Evolutionary conservation across 371 early-diverging fungal species (phyloP), one percentile per base, ranked within the genome.

Genomic region (Homolaphlyctis polyrhiza): DNA sequence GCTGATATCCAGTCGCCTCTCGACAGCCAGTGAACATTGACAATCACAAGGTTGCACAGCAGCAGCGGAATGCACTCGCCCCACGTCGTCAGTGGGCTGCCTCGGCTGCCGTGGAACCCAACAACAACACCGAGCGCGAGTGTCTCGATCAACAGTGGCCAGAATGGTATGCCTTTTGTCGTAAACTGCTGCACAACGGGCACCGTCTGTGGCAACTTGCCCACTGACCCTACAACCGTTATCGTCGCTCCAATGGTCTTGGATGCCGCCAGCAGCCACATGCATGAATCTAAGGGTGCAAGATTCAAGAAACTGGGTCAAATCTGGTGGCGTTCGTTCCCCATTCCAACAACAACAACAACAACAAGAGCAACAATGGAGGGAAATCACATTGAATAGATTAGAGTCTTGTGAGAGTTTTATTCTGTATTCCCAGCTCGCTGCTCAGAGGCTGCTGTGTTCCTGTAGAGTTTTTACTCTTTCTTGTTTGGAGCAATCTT

Each of bases 401-500:
- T n/a, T n/a, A n/a, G n/a, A n/a, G n/a, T n/a, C n/a, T n/a, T n/a
- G n/a, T n/a, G n/a, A n/a, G n/a, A n/a, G n/a, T n/a, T n/a, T n/a
- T n/a, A n/a, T n/a, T n/a, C n/a, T n/a, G n/a, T n/a, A n/a, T n/a
- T n/a, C n/a, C n/a, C n/a, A n/a, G n/a, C n/a, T n/a, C n/a, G n/a
- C n/a, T n/a, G n/a, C n/a, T n/a, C n/a, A n/a, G n/a, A n/a, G n/a
- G n/a, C n/a, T n/a, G n/a, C n/a, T n/a, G n/a, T n/a, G n/a, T n/a
- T n/a, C n/a, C n/a, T n/a, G n/a, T n/a, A n/a, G n/a, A n/a, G n/a
- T n/a, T n/a, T n/a, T n/a, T n/a, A n/a, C n/a, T n/a, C n/a, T n/a
- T n/a, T n/a, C n/a, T 6, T n/a, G 25, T 51, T 51, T 8, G 32
- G 14, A 27, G 52, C 52, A 28, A n/a, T n/a, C 55, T 60, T 65